These are phyloP conservation scores for Cadophora sp. DNA, from an alignment of 2,329 filamentous ascomycete species.

Conservation along the genomic window DNA sequence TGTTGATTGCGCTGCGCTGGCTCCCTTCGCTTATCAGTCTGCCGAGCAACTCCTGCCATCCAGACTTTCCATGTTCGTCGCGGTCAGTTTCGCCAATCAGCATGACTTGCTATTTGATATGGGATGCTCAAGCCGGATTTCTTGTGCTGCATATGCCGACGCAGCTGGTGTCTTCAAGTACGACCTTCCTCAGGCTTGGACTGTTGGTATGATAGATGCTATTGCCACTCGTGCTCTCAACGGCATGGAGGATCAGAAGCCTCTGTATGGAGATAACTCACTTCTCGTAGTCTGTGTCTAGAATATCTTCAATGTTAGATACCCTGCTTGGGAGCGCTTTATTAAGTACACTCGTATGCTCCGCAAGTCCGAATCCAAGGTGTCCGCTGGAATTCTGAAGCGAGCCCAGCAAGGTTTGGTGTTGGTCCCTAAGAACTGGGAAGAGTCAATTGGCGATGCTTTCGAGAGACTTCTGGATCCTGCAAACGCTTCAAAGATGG, in stretches of 20 bases:
- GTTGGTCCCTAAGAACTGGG: not conserved
- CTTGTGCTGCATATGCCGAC: not conserved
- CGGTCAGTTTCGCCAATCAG: slow-evolving; percentile 1
- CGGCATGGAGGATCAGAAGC: not conserved
- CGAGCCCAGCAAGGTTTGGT: not conserved
- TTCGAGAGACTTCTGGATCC: not conserved
- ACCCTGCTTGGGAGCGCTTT: slow-evolving; percentile 20
- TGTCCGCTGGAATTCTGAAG: not conserved
- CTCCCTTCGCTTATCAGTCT: not conserved
- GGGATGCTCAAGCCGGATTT: slow-evolving; percentile 18
- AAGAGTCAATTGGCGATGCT: not conserved
- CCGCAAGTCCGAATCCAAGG: not conserved
- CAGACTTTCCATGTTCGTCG: slow-evolving; percentile 15
- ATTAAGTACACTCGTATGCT: slow-evolving; percentile 18
- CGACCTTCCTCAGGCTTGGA: slow-evolving; percentile 12
- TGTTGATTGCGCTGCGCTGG: not conserved
- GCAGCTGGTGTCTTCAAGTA: not conserved
- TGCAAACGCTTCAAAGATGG: not conserved
- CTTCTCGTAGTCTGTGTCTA: slow-evolving; percentile 10
- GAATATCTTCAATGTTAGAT: slow-evolving; percentile 18
- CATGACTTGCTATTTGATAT: slow-evolving; percentile 20
- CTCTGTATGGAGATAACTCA: slow-evolving; percentile 16
- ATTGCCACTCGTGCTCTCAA: slow-evolving; percentile 1
- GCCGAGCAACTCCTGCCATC: slow-evolving; percentile 33
- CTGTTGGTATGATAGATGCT: slow-evolving; percentile 11